These are phyloP conservation scores for Candida glaebosa DNA, from an alignment of 805 yeast species.

Conservation along the genomic window DNA sequence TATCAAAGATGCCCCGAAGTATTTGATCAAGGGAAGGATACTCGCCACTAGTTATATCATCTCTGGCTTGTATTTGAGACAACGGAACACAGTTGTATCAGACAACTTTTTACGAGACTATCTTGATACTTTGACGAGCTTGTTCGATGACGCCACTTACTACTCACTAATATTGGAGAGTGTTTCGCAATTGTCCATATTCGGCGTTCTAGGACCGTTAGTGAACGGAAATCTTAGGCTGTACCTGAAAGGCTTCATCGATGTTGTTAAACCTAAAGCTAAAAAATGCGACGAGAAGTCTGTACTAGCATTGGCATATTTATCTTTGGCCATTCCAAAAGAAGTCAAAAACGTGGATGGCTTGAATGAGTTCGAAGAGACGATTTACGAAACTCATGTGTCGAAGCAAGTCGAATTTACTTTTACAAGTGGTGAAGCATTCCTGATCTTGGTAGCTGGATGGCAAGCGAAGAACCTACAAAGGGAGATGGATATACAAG, in stretches of 20 bases:
- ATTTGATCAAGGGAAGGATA: constrained; percentile 17
- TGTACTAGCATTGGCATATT: constrained; percentile 50
- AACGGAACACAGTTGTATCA: constrained; percentile 17
- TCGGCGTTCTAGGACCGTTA: constrained; percentile 44
- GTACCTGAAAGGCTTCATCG: constrained; percentile 13
- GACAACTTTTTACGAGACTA: constrained; percentile 8
- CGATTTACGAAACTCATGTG: constrained; percentile 53
- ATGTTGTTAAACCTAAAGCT: constrained; percentile 35
- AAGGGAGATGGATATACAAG: constrained; percentile 54
- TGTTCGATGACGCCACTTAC: constrained; percentile 18
- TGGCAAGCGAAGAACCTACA: constrained; percentile 62
- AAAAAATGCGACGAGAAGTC: constrained; percentile 60
- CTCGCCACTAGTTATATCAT: constrained; percentile 42
- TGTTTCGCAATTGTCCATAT: constrained; percentile 42
- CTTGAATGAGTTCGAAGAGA: constrained; percentile 36
- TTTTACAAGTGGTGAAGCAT: constrained; percentile 82
- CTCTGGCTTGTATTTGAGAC: constrained; percentile 43
- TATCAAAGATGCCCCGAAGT: constrained; percentile 9
- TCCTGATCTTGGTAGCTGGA: constrained; percentile 68
- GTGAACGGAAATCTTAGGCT: constrained; percentile 6
- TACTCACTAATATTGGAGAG: constrained; percentile 32
- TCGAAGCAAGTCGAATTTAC: constrained; percentile 73
- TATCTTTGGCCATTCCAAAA: constrained; percentile 38
- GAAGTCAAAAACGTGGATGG: constrained; percentile 8
- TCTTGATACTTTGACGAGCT: constrained; percentile 10